Base-by-base conservation (phyloP, 2,329 filamentous ascomycete species). In the Coleophoma eucalyptorum region DNA sequence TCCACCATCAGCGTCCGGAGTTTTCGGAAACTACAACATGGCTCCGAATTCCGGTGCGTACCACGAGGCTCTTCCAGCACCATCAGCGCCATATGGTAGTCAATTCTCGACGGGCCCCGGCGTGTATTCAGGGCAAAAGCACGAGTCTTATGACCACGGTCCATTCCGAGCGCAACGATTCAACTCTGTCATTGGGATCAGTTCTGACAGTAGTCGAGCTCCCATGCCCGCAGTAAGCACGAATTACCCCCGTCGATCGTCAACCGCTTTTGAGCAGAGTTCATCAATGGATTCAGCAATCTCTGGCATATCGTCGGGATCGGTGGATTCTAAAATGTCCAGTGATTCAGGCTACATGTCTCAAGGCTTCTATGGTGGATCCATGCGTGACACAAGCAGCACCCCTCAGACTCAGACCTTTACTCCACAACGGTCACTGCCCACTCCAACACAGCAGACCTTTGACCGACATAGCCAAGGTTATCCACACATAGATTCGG, bases 331-430 rank as follows among this genome's bases (percentile, higher is more conserved):
- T 1, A 62, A 62, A 41, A 35, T 62, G 19, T 61, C 60, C 21
- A 58, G 26, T 37, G 60, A 63, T 33, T 62, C 61, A 8, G 58
- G 61, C 16, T 64, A 63, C 48, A 51, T 57, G 8, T 60, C 61
- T 15, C 59, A 59, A 50, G 54, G 56, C 11, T 62, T 53, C 35
- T 63, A 59, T 31, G 48, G 51, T 31, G 38, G 35, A 33, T 45
- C 46, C 20, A 45, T 55, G 21, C 35, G 57, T 49, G 60, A 61
- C n/a, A 50, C 38, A 35, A 40, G 50, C 43, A 54, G 50, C 40
- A 46, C 52, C 16, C 48, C 56, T 12, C 61, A 58, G 8, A 55
- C 26, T 12, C 61, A 58, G 8, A 55, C 26, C 1, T 59, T 60
- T 43, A 49, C 57, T 10, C 13, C 55, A 11, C 53, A 61, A 38